Conservation (phyloP, 768 basidiomycete genomes). For the Tricholoma furcatifolium region DNA sequence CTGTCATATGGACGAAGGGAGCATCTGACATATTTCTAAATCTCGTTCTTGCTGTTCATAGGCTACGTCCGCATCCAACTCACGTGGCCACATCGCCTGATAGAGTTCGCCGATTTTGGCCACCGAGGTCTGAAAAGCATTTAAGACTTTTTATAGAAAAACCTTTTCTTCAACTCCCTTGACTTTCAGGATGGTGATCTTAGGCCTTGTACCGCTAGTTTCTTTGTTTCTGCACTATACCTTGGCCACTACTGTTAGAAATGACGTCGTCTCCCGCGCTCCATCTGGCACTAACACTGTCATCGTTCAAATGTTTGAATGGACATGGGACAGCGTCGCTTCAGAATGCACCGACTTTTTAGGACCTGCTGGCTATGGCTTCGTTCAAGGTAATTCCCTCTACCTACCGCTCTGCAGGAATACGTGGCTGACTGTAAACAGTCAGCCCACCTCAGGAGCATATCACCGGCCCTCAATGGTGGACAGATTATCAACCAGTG, state of each 20-base stretch:
- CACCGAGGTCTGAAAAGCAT: too few relatives aligned
- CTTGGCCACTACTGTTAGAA: conserved; percentile 2
- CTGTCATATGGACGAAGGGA: conserved; percentile 3
- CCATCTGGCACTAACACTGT: conserved; percentile 40
- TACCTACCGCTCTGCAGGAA: neutral
- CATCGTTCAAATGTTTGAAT: conserved; percentile 72
- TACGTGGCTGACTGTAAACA: conserved; percentile 13
- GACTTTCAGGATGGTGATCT: conserved; percentile 9
- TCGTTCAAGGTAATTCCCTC: conserved; percentile 55
- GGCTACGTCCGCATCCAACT: neutral
- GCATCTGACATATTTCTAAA: conserved; percentile 6
- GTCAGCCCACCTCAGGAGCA: conserved; percentile 60
- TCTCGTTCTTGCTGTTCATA: neutral
- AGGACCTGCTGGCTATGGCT: conserved; percentile 70
- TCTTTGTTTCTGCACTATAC: conserved; percentile 6
- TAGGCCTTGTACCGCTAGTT: neutral
- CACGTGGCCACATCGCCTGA: neutral
- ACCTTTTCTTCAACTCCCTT: neutral
- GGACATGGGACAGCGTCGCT: conserved; percentile 61
- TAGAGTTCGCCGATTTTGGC: too few relatives aligned
- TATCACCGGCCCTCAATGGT: conserved; percentile 60
- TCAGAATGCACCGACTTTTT: conserved; percentile 64
- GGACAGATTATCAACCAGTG: conserved; percentile 74
- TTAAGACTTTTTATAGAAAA: too few relatives aligned
- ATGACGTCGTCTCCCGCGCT: conserved; percentile 15